Conservation (phyloP, 2,329 filamentous ascomycete genomes). For the Metarhizium anisopliae region DNA sequence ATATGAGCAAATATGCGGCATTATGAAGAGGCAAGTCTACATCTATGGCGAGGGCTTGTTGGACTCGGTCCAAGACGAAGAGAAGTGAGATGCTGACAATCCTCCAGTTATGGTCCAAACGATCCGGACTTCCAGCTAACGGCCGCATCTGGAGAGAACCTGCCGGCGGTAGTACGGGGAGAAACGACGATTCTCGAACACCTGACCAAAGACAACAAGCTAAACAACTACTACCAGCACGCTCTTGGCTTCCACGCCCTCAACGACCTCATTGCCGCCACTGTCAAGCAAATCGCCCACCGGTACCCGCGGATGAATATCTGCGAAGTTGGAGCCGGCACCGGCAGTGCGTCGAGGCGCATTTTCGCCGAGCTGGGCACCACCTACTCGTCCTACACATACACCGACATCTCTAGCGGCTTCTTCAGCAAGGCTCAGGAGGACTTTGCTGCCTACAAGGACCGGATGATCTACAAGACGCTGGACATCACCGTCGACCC, state of each 20-base stretch:
- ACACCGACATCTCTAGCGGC: conserved; percentile 31
- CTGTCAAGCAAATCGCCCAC: conserved; percentile 11
- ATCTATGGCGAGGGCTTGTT: no score
- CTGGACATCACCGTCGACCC: conserved; percentile 17
- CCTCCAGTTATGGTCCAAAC: no score
- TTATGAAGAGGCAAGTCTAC: no score
- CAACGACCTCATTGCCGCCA: not conserved
- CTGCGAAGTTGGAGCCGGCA: conserved; percentile 32
- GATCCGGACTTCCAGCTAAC: conserved; percentile 17
- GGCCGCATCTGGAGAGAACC: conserved; percentile 20
- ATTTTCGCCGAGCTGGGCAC: conserved; percentile 23
- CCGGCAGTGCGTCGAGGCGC: conserved; percentile 28
- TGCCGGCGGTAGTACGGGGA: conserved; percentile 24
- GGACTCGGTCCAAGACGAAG: no score
- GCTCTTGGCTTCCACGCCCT: not conserved
- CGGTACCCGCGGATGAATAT: conserved; percentile 31
- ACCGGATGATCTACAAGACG: conserved; percentile 11
- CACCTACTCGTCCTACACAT: conserved; percentile 28
- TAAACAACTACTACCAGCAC: not conserved
- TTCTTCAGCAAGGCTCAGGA: conserved; percentile 28
- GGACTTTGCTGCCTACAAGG: conserved; percentile 14
- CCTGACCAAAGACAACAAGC: conserved; percentile 25
- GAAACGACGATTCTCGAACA: conserved; percentile 27
- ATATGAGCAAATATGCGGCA: no score
- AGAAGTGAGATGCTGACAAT: no score